Conservation (phyloP, 306 rosid species). For the Ziziphus jujuba region DNA sequence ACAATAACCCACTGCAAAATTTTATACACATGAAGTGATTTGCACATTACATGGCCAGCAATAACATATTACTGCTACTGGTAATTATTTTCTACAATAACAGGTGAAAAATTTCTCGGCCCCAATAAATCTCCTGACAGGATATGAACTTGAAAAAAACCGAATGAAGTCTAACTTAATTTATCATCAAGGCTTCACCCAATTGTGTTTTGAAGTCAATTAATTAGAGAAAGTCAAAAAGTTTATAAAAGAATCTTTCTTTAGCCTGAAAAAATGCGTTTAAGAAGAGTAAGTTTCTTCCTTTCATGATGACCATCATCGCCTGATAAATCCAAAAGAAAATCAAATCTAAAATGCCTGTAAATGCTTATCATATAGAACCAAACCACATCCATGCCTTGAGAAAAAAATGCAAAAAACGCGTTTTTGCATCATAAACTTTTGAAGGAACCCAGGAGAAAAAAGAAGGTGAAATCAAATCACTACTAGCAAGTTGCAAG, state of each 20-base stretch:
- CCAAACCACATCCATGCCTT: background rate
- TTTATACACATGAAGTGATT: background rate
- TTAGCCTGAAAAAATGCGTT: background rate
- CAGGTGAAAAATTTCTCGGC: no score
- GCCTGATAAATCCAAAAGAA: background rate
- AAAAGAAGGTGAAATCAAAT: slow-evolving; percentile 9
- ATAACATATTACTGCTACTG: background rate
- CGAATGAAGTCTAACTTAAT: no score
- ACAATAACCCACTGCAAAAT: slow-evolving; percentile 63
- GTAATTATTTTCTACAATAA: no score
- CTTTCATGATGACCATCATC: background rate
- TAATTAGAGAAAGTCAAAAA: no score
- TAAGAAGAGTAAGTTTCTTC: background rate
- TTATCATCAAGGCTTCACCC: no score
- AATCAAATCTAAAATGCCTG: slow-evolving; percentile 1
- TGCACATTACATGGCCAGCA: background rate
- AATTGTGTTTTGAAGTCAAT: no score
- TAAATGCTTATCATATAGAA: background rate
- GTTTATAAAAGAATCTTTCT: no score
- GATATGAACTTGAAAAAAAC: no score
- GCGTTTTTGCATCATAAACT: slow-evolving; percentile 2
- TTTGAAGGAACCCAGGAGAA: background rate
- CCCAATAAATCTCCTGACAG: no score
- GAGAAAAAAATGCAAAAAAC: background rate
- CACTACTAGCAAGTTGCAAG: background rate